Evolutionary conservation across 805 yeast species (phyloP).

Genomic region (Maudiozyma serrabonitensis): DNA sequence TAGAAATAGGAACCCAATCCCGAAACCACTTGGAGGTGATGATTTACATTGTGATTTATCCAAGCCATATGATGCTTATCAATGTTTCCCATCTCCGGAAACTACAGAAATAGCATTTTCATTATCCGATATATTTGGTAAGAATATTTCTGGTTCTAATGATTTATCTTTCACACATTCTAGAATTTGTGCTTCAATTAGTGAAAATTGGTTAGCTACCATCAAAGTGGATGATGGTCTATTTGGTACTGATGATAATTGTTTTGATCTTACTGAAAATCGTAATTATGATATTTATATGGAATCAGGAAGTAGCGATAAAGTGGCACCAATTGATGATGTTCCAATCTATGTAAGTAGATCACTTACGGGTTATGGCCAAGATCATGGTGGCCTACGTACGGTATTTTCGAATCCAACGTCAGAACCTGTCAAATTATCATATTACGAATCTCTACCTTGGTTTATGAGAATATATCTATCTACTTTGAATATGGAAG

Average conservation of each 20-base stretch:
- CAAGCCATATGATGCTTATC: conserved; percentile 50
- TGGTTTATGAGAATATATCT: conserved; percentile 86
- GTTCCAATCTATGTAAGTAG: conserved; percentile 73
- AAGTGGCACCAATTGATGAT: conserved; percentile 30
- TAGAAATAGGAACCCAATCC: conserved; percentile 57
- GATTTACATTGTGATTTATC: conserved; percentile 63
- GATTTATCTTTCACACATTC: conserved; percentile 40
- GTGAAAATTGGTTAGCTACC: conserved; percentile 38
- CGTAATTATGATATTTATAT: conserved; percentile 24
- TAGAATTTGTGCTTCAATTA: conserved; percentile 32
- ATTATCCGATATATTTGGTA: conserved; percentile 62
- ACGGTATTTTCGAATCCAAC: conserved; percentile 66
- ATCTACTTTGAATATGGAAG: conserved; percentile 46
- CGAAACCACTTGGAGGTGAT: conserved; percentile 65
- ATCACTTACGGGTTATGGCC: conserved; percentile 85
- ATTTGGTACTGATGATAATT: conserved; percentile 29
- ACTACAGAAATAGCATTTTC: conserved; percentile 37
- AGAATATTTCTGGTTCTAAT: conserved; percentile 53
- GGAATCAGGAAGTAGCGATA: conserved; percentile 37
- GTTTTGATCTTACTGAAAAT: conserved; percentile 28
- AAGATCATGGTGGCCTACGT: conserved; percentile 83
- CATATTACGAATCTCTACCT: conserved; percentile 76
- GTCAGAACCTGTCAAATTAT: conserved; percentile 36
- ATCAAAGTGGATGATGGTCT: conserved; percentile 22
- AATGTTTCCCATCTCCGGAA: conserved; percentile 73